Conservation (phyloP, 1,139 yeast species). For the Sugiyamaella grinbergsii region DNA sequence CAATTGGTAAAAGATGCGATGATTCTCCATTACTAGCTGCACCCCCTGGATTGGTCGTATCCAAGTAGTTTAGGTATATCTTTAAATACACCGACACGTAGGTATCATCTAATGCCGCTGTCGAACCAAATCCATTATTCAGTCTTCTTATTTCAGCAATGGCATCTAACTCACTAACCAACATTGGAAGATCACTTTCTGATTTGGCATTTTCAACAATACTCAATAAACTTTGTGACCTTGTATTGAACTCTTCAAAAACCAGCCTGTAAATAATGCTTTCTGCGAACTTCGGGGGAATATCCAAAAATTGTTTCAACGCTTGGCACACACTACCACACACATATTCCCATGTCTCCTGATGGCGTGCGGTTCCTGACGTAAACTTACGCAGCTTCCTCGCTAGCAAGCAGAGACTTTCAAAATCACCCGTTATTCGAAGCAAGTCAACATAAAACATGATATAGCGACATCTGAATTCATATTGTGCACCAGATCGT, state of each 20-base stretch:
- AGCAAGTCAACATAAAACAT: constrained; percentile 62
- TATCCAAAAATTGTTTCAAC: constrained; percentile 49
- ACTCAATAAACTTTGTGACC: constrained; percentile 31
- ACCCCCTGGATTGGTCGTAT: neutral
- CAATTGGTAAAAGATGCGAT: constrained; percentile 3
- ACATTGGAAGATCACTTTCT: constrained; percentile 24
- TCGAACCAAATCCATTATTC: constrained; percentile 82
- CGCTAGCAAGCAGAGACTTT: constrained; percentile 58
- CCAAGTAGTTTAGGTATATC: constrained; percentile 41
- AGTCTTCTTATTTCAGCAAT: constrained; percentile 66
- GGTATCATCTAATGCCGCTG: constrained; percentile 75
- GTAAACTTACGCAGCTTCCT: constrained; percentile 75
- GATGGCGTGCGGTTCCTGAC: constrained; percentile 67
- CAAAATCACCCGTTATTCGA: constrained; percentile 57
- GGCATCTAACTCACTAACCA: constrained; percentile 47
- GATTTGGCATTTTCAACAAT: constrained; percentile 27
- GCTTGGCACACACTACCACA: constrained; percentile 55
- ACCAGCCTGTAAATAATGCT: constrained; percentile 50
- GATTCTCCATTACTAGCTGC: neutral
- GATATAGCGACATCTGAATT: constrained; percentile 72
- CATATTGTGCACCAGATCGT: constrained; percentile 90
- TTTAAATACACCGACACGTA: constrained; percentile 63
- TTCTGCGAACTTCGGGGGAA: constrained; percentile 58
- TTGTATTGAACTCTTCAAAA: constrained; percentile 48
- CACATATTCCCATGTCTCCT: constrained; percentile 63